phyloP scores from a whole-genome alignment of 495 filamentous ascomycete genomes.

The Pyrenopolyporus hunteri region DNA sequence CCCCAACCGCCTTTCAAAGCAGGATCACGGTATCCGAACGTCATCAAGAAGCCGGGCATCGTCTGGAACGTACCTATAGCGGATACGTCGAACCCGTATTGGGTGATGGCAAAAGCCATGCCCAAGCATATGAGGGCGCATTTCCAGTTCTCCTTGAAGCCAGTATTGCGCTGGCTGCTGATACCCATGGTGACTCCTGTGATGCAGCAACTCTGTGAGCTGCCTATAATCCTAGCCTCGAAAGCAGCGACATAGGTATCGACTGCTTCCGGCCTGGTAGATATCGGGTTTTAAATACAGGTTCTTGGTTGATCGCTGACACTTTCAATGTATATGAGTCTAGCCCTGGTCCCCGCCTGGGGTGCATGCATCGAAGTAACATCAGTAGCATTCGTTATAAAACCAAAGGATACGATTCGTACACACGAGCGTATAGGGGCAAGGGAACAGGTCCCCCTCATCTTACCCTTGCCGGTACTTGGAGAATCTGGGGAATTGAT shows the following conservation, averaged over 20 bases:
- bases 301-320: too few species aligned
- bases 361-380: background rate
- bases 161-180: constrained; percentile 28
- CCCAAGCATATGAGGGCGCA: constrained; percentile 38
- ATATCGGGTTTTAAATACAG: background rate
- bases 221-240: background rate
- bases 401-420: background rate
- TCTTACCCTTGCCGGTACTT: constrained; percentile 4
- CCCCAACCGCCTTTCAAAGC: constrained; percentile 33
- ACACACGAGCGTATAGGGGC: background rate
- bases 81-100: constrained; percentile 42
- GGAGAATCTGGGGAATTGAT: constrained; percentile 2
- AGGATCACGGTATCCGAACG: constrained; percentile 47
- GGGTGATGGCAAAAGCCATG: constrained; percentile 38
- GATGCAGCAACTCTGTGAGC: background rate
- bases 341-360: background rate
- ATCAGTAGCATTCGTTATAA: background rate
- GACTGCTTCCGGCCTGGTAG: background rate
- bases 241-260: background rate
- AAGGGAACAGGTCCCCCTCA: constrained; percentile 11
- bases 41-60: constrained; percentile 50
- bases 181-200: constrained; percentile 22
- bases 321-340: too few species aligned
- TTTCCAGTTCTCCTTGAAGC: constrained; percentile 39
- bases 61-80: constrained; percentile 41